These are phyloP conservation scores for Raddia guianensis DNA, from an alignment of 176 grass and related monocot genomes.

Conservation along the genomic window DNA sequence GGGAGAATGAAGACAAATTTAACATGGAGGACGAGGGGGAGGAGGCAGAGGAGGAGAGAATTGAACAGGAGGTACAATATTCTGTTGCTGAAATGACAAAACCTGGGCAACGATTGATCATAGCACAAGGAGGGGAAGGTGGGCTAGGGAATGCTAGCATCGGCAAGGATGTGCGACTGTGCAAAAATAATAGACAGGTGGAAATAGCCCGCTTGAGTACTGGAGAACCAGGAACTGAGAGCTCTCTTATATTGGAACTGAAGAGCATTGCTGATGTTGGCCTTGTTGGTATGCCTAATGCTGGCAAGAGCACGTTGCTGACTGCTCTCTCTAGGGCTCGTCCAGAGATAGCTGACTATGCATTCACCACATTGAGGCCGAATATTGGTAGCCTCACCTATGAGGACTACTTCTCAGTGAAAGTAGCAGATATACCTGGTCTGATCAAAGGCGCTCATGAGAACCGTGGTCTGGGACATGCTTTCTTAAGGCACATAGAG, in stretches of 20 bases:
- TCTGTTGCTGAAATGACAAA: conserved; percentile 78
- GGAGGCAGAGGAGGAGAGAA: conserved; percentile 26
- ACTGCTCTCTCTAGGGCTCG: conserved; percentile 72
- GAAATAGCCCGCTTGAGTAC: conserved; percentile 40
- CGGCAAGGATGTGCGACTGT: conserved; percentile 41
- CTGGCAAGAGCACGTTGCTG: conserved; percentile 83
- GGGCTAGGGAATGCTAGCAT: conserved; percentile 68
- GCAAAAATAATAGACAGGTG: conserved; percentile 45
- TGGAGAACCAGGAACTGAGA: conserved; percentile 65
- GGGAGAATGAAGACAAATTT: conserved; percentile 37
- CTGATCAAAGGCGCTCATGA: conserved; percentile 83
- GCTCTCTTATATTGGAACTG: conserved; percentile 74
- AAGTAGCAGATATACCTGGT: conserved; percentile 88
- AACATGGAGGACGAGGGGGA: neutral
- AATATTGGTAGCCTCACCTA: conserved; percentile 83
- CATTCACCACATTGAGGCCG: conserved; percentile 79
- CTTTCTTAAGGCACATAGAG: conserved; percentile 93
- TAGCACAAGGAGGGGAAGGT: conserved; percentile 75
- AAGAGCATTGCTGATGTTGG: conserved; percentile 94
- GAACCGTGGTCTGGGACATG: conserved; percentile 86
- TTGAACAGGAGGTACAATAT: conserved; percentile 55
- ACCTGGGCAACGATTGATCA: conserved; percentile 66
- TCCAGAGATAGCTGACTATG: conserved; percentile 72
- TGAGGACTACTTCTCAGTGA: conserved; percentile 70
- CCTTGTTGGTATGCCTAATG: conserved; percentile 86